Evolutionary conservation across 345 rosid species (phyloP).

Genomic region (Citrus australasica): DNA sequence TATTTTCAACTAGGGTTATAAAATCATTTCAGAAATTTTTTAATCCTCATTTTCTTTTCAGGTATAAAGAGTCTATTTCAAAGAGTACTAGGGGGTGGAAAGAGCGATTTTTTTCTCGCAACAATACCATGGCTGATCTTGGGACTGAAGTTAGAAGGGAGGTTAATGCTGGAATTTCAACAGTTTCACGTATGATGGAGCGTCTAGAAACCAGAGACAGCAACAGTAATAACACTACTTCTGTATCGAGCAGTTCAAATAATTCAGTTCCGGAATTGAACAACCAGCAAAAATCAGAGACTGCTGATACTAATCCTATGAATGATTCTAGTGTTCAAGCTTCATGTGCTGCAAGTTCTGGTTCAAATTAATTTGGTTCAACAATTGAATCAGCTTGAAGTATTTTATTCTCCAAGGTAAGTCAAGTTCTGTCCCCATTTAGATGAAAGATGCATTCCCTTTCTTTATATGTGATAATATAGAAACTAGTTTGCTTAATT

Average conservation of each 20-base stretch:
- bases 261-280: slow-evolving; percentile 34
- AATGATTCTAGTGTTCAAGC: slow-evolving; percentile 33
- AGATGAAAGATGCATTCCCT: background rate
- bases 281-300: slow-evolving; percentile 29
- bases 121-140: slow-evolving; percentile 56
- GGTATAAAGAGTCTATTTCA: slow-evolving; percentile 92
- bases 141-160: slow-evolving; percentile 87
- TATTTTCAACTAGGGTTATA: background rate
- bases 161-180: slow-evolving; percentile 79
- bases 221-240: slow-evolving; percentile 34
- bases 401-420: slow-evolving; percentile 21
- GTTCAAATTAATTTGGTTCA: slow-evolving; percentile 34
- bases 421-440: background rate
- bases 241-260: slow-evolving; percentile 41
- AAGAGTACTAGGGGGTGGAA: slow-evolving; percentile 95
- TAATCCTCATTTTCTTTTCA: slow-evolving; percentile 15
- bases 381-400: slow-evolving; percentile 12
- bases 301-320: slow-evolving; percentile 24
- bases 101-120: slow-evolving; percentile 85
- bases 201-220: slow-evolving; percentile 59
- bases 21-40: background rate
- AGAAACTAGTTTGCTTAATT: background rate
- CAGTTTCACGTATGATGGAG: slow-evolving; percentile 87
- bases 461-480: background rate
- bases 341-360: slow-evolving; percentile 48